Conservation (phyloP, 2,329 filamentous ascomycete genomes). For the Dryadomyces sulphureus region DNA sequence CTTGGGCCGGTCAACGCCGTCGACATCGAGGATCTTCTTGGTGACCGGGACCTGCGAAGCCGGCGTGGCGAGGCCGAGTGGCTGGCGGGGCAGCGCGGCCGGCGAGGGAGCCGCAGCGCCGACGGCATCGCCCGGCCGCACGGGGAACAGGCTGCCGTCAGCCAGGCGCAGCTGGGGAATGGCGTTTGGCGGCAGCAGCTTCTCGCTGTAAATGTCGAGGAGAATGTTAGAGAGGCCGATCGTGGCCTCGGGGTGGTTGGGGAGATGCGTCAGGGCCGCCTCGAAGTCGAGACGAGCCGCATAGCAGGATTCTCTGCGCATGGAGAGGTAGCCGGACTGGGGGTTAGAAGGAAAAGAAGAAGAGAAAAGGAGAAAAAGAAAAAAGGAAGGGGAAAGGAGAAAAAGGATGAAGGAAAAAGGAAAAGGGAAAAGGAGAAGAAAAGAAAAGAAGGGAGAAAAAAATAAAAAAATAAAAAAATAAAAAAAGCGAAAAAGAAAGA, state of each 20-base stretch:
- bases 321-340: constrained; percentile 52
- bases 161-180: constrained; percentile 27
- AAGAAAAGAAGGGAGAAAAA: background rate
- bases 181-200: constrained; percentile 43
- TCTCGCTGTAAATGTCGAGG: constrained; percentile 67
- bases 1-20: background rate
- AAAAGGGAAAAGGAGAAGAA: background rate
- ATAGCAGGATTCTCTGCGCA: constrained; percentile 47
- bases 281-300: constrained; percentile 68
- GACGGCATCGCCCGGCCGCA: constrained; percentile 6
- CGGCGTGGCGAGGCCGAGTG: constrained; percentile 27
- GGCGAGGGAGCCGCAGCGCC: constrained; percentile 5
- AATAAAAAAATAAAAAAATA: background rate
- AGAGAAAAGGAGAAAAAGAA: background rate
- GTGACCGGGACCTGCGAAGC: background rate
- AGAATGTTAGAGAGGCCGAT: constrained; percentile 74
- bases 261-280: constrained; percentile 61
- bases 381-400: background rate
- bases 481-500: too few species aligned
- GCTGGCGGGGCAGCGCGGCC: constrained; percentile 24
- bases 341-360: background rate
- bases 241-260: constrained; percentile 67
- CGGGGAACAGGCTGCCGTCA: constrained; percentile 16
- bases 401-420: background rate
- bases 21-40: background rate